A percentile compares a stretch with the other conserved stretches of the same genome.
phyloP scores from a whole-genome alignment of 1,284 basidiomycete species.

The Cryptococcus floricola region DNA sequence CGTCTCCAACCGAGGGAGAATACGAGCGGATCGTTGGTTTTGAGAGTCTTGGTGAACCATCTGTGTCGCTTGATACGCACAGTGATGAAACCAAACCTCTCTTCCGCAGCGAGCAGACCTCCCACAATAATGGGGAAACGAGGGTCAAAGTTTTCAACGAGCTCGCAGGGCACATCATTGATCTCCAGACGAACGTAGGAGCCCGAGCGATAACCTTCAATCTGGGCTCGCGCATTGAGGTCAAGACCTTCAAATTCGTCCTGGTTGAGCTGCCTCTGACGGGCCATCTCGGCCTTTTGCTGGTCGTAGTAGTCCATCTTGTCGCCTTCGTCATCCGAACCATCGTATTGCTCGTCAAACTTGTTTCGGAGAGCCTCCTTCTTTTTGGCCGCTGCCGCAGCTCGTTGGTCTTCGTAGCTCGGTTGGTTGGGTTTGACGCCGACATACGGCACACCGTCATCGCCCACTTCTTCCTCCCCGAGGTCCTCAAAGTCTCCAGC shows the following conservation, averaged over 20 bases:
- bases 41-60: conserved; percentile 88
- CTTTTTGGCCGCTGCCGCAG: conserved; percentile 69
- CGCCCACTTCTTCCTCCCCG: conserved; percentile 51
- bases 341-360: conserved; percentile 96
- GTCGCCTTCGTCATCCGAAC: conserved; percentile 66
- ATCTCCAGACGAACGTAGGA: conserved; percentile 94
- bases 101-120: conserved; percentile 85
- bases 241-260: conserved; percentile 83
- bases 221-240: conserved; percentile 68
- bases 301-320: conserved; percentile 84
- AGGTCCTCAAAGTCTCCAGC: conserved; percentile 54
- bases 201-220: conserved; percentile 88
- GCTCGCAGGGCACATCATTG: conserved; percentile 76
- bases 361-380: conserved; percentile 90
- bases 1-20: conserved; percentile 94
- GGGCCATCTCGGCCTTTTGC: conserved; percentile 86
- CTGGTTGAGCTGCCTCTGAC: conserved; percentile 77
- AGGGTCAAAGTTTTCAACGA: conserved; percentile 91
- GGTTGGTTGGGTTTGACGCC: conserved; percentile 35
- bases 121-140: conserved; percentile 87
- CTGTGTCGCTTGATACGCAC: conserved; percentile 94
- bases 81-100: conserved; percentile 88
- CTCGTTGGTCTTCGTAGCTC: conserved; percentile 51
- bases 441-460: conserved; percentile 43
- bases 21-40: conserved; percentile 96